These are phyloP conservation scores for Pythium rishiriense DNA, from an alignment of 352 stramenopile species.

Conservation along the genomic window DNA sequence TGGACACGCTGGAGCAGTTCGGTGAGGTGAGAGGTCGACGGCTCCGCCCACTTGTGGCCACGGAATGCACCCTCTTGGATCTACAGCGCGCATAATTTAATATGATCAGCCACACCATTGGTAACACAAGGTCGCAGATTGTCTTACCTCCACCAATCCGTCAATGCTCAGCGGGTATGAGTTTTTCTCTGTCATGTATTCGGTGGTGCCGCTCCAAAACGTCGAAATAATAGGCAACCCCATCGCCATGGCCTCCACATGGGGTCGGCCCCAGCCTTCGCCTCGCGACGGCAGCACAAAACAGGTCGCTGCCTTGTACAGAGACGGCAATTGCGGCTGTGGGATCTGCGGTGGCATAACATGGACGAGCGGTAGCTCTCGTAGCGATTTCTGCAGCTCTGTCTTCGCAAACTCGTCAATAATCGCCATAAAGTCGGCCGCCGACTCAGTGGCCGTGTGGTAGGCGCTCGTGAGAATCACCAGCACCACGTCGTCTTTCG, in stretches of 20 bases:
- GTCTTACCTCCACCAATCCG: constrained; percentile 72
- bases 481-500: constrained; percentile 66
- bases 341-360: constrained; percentile 65
- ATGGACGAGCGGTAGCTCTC: constrained; percentile 56
- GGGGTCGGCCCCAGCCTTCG: constrained; percentile 93
- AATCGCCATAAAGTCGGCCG: constrained; percentile 46
- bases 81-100: no score
- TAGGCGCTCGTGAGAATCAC: constrained; percentile 90
- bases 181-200: constrained; percentile 88
- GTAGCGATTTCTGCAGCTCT: constrained; percentile 42
- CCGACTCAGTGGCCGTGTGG: constrained; percentile 53
- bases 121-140: no score
- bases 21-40: constrained; percentile 69
- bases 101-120: constrained; percentile 11
- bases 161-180: constrained; percentile 83
- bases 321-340: constrained; percentile 46
- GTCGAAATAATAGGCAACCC: constrained; percentile 89
- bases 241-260: constrained; percentile 95
- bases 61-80: constrained; percentile 78
- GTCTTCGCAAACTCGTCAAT: constrained; percentile 61
- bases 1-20: constrained; percentile 63
- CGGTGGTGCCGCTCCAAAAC: constrained; percentile 90
- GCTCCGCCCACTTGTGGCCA: constrained; percentile 86
- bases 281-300: constrained; percentile 91
- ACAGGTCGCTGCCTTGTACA: constrained; percentile 80